Conservation (phyloP, 371 early-diverging fungal genomes). For the Syncephalis fuscata region DNA sequence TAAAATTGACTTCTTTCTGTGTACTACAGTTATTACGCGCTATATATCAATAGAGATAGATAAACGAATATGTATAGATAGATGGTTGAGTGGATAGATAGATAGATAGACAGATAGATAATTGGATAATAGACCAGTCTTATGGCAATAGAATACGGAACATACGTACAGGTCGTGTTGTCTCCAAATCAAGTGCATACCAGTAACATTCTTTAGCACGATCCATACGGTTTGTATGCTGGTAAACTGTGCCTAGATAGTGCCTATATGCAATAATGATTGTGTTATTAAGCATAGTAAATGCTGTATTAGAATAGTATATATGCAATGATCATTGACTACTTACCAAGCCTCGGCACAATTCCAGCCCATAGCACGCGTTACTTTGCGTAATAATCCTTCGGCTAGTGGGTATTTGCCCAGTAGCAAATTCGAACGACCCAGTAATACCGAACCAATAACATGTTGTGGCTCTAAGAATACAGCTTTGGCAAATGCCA, state of each 20-base stretch:
- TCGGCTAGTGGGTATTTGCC: conserved; percentile 30
- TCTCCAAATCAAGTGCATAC: conserved; percentile 53
- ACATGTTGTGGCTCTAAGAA: conserved; percentile 26
- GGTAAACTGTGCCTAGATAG: conserved; percentile 30
- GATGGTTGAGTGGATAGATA: too few relatives aligned
- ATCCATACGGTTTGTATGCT: conserved; percentile 26
- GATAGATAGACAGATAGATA: too few relatives aligned
- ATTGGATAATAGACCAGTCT: too few relatives aligned
- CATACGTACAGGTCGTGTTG: conserved; percentile 38
- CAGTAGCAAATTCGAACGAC: conserved; percentile 19
- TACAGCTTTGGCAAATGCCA: conserved; percentile 31
- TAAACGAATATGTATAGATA: too few relatives aligned
- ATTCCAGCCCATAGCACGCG: conserved; percentile 39
- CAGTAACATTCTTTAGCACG: conserved; percentile 44
- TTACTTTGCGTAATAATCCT: conserved; percentile 27
- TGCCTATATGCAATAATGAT: too few relatives aligned
- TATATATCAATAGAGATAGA: too few relatives aligned
- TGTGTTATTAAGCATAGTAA: too few relatives aligned
- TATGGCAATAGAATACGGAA: conserved; percentile 20
- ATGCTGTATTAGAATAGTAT: too few relatives aligned
- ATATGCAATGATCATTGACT: too few relatives aligned
- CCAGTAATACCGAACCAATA: conserved; percentile 21
- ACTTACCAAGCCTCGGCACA: conserved; percentile 43
- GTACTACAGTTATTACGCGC: too few relatives aligned
- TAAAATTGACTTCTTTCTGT: too few relatives aligned